Percentiles rank a stretch among this genome's conserved stretches.
phyloP scores from a whole-genome alignment of 345 rosid species.

The Tarenaya hassleriana region DNA sequence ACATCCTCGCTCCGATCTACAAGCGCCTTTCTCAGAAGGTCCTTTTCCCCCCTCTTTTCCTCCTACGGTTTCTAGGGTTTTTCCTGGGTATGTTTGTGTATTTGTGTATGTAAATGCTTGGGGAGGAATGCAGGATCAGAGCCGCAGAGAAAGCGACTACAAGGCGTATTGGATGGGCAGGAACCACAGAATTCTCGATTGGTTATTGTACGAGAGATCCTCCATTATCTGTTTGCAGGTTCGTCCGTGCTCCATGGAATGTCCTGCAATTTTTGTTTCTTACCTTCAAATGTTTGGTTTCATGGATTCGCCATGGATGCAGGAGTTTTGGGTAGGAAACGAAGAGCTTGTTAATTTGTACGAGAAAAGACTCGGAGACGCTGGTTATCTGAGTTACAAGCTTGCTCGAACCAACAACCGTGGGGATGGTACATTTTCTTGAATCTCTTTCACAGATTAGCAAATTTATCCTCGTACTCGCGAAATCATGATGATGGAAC shows the following conservation, averaged over 20 bases:
- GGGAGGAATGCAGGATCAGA: slow-evolving; percentile 42
- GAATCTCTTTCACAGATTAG: neutral
- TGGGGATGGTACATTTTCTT: slow-evolving; percentile 60
- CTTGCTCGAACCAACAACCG: slow-evolving; percentile 91
- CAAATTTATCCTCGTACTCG: neutral
- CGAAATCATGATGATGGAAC: neutral
- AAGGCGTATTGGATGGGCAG: slow-evolving; percentile 61
- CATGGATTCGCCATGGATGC: neutral
- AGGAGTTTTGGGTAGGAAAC: slow-evolving; percentile 96
- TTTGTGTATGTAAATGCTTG: neutral
- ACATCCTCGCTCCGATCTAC: slow-evolving; percentile 87
- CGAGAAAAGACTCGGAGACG: slow-evolving; percentile 76
- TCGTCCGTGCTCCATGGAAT: neutral
- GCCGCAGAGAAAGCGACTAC: slow-evolving; percentile 71
- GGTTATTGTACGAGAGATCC: slow-evolving; percentile 67
- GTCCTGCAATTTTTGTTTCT: neutral
- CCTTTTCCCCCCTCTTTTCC: neutral
- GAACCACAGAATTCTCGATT: slow-evolving; percentile 75
- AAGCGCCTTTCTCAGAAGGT: slow-evolving; percentile 65
- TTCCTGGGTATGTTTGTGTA: neutral
- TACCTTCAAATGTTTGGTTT: slow-evolving; percentile 2
- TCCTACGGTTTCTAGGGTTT: neutral
- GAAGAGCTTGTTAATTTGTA: slow-evolving; percentile 78
- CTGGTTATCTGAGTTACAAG: slow-evolving; percentile 74
- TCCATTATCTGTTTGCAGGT: slow-evolving; percentile 95